Base-by-base conservation (phyloP, 2,329 filamentous ascomycete species). In the Didymella lethalis region DNA sequence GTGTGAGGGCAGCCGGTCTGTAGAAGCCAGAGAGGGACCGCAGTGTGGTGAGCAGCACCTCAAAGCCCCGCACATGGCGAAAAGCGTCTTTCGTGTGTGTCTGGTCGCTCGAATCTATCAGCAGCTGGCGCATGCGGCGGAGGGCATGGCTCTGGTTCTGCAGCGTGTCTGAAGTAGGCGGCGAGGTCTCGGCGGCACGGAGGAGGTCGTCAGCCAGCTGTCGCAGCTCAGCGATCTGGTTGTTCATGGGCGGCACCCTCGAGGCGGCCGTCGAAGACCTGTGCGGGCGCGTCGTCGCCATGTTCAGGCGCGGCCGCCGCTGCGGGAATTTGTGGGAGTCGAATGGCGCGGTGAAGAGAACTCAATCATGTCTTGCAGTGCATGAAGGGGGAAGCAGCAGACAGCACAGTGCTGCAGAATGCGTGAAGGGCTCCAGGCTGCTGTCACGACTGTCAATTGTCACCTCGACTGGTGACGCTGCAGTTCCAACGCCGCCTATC, bases 21-120 rank as follows among this genome's bases (percentile, higher is more conserved):
- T 94, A 95, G 71, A 89, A 90, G 63, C 90, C 90, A 0, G 90
- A 89, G 62, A 93, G 87, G 53, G 86, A 84, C 57, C 88, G 85
- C 23, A 96, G 80, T 26, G 91, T 84, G 41, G 86, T 82, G 52
- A 97, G 81, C 23, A 96, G 79, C 43, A 84, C 83, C 68, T 92
- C 86, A 76, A 96, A 97, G 69, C 93, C 93, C 56, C 85, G 83
- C 26, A 93, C 84, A 71, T 91, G 87, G 65, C 93, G 87, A 74
- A 97, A 97, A 67, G 91, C 88, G 79, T 96, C 91, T 79, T 93
- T 92, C 44, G 82, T 81, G 59, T 82, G 80, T 48, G 78, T 78
- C 28, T 81, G 78, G 57, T 79, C 76, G 64, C 77, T 77, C 61
- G 79, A 78, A 57, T 86, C 84, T 62, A 86, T 84, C 46, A 87